Conservation (phyloP, 1,284 basidiomycete species). For the Nidula niveotomentosa region DNA sequence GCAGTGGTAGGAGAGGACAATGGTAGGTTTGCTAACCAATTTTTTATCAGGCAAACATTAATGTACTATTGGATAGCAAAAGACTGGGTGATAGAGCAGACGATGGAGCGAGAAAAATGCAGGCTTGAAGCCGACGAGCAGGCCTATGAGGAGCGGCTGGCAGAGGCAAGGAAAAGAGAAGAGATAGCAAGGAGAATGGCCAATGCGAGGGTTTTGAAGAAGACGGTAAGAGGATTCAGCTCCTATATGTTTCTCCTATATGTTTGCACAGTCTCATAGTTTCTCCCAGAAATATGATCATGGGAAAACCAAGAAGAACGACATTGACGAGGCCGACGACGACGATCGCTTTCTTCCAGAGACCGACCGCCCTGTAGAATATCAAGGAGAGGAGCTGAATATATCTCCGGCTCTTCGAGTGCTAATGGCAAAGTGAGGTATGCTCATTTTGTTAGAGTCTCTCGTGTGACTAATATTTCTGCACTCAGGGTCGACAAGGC, state of each 20-base stretch:
- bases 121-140: conserved; percentile 68
- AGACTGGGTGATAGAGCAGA: conserved; percentile 83
- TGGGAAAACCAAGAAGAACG: conserved; percentile 5
- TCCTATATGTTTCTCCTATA: conserved; percentile 4
- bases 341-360: conserved; percentile 65
- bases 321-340: conserved; percentile 23
- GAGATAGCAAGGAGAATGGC: conserved; percentile 55
- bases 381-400: conserved; percentile 49
- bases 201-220: conserved; percentile 58
- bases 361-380: conserved; percentile 20
- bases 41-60: not conserved
- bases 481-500: conserved; percentile 23
- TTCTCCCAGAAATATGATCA: conserved; percentile 9
- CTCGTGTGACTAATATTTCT: not conserved
- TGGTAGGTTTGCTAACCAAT: not conserved
- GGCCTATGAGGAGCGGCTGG: conserved; percentile 62
- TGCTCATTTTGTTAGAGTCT: conserved; percentile 8
- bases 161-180: conserved; percentile 62
- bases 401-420: conserved; percentile 80
- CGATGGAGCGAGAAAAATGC: conserved; percentile 59
- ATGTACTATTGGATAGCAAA: conserved; percentile 42
- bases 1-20: conserved; percentile 27
- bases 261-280: not conserved
- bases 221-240: conserved; percentile 39
- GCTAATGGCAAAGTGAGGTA: conserved; percentile 71